Percentiles rank a stretch among this genome's conserved stretches.
phyloP scores from a whole-genome alignment of 2,329 filamentous ascomycete species.

The Venturiaceae sp. region DNA sequence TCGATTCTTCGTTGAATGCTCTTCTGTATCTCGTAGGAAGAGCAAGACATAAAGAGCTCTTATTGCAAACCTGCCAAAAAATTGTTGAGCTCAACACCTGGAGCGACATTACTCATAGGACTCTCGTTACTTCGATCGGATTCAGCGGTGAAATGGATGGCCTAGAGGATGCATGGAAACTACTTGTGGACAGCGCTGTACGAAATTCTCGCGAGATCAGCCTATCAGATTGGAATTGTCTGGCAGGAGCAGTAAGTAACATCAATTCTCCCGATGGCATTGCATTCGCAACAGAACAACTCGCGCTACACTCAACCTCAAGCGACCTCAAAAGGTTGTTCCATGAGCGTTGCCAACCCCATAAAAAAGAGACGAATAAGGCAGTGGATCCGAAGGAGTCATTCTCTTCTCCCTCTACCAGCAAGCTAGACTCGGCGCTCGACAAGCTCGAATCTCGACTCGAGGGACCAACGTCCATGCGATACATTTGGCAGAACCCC shows the following conservation, averaged over 20 bases:
- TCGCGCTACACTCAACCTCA: slow-evolving; percentile 5
- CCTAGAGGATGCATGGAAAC: slow-evolving; percentile 21
- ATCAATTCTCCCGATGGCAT: slow-evolving; percentile 10
- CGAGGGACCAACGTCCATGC: neutral
- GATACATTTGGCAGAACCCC: too few relatives aligned
- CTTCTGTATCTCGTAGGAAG: neutral
- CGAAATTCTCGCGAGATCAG: slow-evolving; percentile 14
- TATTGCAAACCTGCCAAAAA: neutral
- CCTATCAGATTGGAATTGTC: slow-evolving; percentile 21
- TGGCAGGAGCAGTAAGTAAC: slow-evolving; percentile 21
- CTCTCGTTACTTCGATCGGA: slow-evolving; percentile 16
- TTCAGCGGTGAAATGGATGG: slow-evolving; percentile 15
- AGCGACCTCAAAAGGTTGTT: neutral
- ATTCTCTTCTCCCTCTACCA: too few relatives aligned
- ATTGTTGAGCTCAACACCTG: neutral
- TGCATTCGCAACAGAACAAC: slow-evolving; percentile 18
- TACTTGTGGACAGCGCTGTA: slow-evolving; percentile 16
- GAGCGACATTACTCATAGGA: neutral
- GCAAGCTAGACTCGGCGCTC: too few relatives aligned
- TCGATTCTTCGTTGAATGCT: neutral
- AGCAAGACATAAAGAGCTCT: neutral
- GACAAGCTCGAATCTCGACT: neutral
- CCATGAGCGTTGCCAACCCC: neutral
- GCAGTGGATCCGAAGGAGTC: too few relatives aligned
- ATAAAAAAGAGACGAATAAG: too few relatives aligned